Conservation (phyloP, 768 basidiomycete species). For the Tricholoma sp. region DNA sequence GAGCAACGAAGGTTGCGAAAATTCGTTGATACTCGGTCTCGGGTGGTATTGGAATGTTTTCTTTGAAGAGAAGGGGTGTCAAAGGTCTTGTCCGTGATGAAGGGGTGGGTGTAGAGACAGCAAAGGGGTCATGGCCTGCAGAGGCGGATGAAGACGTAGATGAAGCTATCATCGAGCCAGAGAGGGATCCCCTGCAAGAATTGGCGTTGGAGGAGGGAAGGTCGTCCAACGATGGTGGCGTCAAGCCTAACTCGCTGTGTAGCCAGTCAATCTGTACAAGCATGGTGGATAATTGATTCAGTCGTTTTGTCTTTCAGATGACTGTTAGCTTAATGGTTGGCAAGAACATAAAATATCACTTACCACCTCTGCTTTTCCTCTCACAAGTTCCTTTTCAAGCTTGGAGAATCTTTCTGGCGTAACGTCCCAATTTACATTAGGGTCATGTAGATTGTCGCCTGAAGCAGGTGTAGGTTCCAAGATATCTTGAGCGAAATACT, state of each 20-base stretch:
- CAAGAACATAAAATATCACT: constrained; percentile 22
- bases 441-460: constrained; percentile 34
- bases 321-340: not conserved
- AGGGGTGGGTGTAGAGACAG: constrained; percentile 49
- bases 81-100: constrained; percentile 32
- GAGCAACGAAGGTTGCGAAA: constrained; percentile 58
- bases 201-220: constrained; percentile 24
- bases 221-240: constrained; percentile 52
- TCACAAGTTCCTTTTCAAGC: constrained; percentile 79
- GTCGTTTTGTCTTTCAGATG: constrained; percentile 54
- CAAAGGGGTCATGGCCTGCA: constrained; percentile 42
- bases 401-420: constrained; percentile 75
- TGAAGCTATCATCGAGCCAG: constrained; percentile 26
- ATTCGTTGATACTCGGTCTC: constrained; percentile 52
- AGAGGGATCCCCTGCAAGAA: constrained; percentile 20
- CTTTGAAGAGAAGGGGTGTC: constrained; percentile 33
- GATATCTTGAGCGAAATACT: constrained; percentile 55
- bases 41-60: constrained; percentile 20
- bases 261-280: constrained; percentile 81
- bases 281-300: constrained; percentile 53
- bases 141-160: constrained; percentile 28
- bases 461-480: constrained; percentile 39
- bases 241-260: constrained; percentile 74
- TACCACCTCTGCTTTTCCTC: constrained; percentile 84
- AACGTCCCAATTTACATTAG: constrained; percentile 56